A percentile compares a stretch with the other conserved stretches of the same genome.
phyloP scores from a whole-genome alignment of 345 rosid genomes.

The Salix suchowensis region DNA sequence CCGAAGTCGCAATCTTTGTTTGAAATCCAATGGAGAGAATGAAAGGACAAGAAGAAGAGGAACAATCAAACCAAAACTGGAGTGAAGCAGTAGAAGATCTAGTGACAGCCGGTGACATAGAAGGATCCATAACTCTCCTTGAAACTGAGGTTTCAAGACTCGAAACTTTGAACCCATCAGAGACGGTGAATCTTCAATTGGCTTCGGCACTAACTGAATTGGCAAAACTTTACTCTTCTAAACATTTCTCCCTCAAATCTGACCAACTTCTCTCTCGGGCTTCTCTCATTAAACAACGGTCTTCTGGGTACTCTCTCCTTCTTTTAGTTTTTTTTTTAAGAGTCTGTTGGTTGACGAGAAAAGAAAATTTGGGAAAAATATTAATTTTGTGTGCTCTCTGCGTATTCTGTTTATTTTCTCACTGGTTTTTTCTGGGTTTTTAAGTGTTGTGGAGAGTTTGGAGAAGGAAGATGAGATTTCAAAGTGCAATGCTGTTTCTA shows the following conservation, averaged over 20 bases:
- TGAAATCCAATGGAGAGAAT: constrained; percentile 9
- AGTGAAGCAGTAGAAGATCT: constrained; percentile 88
- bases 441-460: constrained; percentile 27
- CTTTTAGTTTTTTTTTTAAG: background rate
- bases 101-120: constrained; percentile 50
- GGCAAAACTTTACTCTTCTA: constrained; percentile 64
- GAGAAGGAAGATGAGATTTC: constrained; percentile 15
- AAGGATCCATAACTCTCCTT: constrained; percentile 62
- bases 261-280: constrained; percentile 62
- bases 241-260: constrained; percentile 72
- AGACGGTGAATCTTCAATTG: constrained; percentile 40
- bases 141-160: constrained; percentile 49
- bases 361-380: background rate
- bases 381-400: background rate
- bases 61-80: constrained; percentile 37
- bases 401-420: background rate
- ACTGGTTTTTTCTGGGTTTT: background rate
- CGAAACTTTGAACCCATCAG: constrained; percentile 22
- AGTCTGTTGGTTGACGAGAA: constrained; percentile 9
- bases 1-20: too few species aligned
- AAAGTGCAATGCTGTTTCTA: constrained; percentile 5
- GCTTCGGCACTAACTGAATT: constrained; percentile 58
- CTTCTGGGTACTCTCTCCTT: constrained; percentile 33
- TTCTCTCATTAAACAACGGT: constrained; percentile 42
- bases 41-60: background rate